Evolutionary conservation across 768 basidiomycete genomes (phyloP).

Genomic region (Mycena pura): DNA sequence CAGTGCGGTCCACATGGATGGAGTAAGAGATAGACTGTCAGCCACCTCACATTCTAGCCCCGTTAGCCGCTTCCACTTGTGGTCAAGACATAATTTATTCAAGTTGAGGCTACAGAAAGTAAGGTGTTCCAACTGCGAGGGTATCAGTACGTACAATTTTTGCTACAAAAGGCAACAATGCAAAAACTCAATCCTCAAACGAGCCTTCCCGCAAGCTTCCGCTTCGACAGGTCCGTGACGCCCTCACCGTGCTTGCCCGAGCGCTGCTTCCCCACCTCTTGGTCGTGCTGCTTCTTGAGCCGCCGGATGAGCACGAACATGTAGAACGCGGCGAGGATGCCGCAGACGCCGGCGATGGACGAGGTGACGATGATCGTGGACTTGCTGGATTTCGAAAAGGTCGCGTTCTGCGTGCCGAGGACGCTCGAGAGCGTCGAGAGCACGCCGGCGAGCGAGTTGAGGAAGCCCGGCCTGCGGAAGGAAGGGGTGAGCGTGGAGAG

Average conservation of each 20-base stretch:
- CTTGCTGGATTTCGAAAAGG: conserved; percentile 49
- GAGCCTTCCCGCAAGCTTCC: not conserved
- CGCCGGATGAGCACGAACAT: conserved; percentile 51
- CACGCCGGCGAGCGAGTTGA: conserved; percentile 63
- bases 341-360: conserved; percentile 47
- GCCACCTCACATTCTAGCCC: not conserved
- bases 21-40: not conserved
- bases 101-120: too few species aligned
- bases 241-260: conserved; percentile 44
- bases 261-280: conserved; percentile 46
- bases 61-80: too few species aligned
- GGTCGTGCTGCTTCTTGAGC: conserved; percentile 51
- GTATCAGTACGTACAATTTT: too few species aligned
- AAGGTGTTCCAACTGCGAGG: too few species aligned
- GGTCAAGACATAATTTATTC: too few species aligned
- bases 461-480: conserved; percentile 60
- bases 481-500: not conserved
- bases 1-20: conserved; percentile 4
- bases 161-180: too few species aligned
- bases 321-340: conserved; percentile 47
- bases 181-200: too few species aligned
- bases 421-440: conserved; percentile 61
- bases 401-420: conserved; percentile 55
- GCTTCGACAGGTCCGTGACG: conserved; percentile 13
- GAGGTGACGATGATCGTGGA: conserved; percentile 57